These are phyloP conservation scores for Phycomyces blakesleeanus DNA, from an alignment of 192 early-diverging fungal species.

Conservation along the genomic window DNA sequence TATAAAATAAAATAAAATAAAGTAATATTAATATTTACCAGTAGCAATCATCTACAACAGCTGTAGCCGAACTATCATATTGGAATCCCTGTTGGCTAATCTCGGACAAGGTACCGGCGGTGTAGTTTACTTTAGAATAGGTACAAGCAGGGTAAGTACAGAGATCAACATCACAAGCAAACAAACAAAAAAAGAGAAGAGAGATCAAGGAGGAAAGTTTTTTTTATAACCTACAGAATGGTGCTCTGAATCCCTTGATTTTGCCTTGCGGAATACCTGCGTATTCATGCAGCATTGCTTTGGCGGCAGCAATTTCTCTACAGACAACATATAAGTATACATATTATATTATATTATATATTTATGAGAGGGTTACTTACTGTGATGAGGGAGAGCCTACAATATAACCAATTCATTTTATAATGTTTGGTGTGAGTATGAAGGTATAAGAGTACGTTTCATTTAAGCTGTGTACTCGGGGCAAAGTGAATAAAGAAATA, in stretches of 20 bases:
- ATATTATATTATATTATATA: constrained; percentile 1
- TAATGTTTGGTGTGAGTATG: too few relatives aligned
- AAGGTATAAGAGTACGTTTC: too few relatives aligned
- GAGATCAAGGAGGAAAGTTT: not conserved
- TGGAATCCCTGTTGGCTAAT: constrained; percentile 42
- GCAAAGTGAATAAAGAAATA: too few relatives aligned
- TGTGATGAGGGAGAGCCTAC: constrained; percentile 29
- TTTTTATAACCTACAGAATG: constrained; percentile 39
- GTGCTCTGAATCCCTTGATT: constrained; percentile 61
- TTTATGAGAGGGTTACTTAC: constrained; percentile 22
- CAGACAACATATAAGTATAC: not conserved
- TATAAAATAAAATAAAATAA: too few relatives aligned
- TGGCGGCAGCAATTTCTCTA: constrained; percentile 43
- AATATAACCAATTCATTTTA: not conserved
- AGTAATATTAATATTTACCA: too few relatives aligned
- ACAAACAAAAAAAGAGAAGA: not conserved
- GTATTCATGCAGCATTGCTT: constrained; percentile 46
- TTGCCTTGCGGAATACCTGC: constrained; percentile 56
- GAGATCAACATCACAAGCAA: not conserved
- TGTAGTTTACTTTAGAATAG: constrained; percentile 40
- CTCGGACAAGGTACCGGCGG: constrained; percentile 40
- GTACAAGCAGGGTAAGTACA: not conserved
- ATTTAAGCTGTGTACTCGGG: too few relatives aligned
- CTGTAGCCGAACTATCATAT: constrained; percentile 55
- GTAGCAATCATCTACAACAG: constrained; percentile 40